Conservation (phyloP, 352 stramenopile species). For the Plasmopara viticola region DNA sequence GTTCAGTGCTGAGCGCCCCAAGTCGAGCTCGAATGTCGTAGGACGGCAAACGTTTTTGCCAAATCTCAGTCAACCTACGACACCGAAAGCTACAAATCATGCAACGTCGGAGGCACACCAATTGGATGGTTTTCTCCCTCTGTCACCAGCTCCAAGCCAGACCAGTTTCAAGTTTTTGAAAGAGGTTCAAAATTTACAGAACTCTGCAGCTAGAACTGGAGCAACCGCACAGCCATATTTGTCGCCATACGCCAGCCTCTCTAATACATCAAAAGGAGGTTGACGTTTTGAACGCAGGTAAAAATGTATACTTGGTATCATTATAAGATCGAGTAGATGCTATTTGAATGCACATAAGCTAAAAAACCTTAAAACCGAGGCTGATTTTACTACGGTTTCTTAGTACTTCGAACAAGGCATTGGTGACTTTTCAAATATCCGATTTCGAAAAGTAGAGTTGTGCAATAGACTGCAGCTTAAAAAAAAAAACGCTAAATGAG, state of each 20-base stretch:
- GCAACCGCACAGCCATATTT: slow-evolving; percentile 47
- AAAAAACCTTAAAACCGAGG: too few species aligned
- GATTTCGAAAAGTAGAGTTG: too few species aligned
- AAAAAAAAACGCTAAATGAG: too few species aligned
- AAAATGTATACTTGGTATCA: too few species aligned
- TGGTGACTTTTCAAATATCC: too few species aligned
- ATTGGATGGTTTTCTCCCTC: slow-evolving; percentile 42
- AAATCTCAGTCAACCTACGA: slow-evolving; percentile 19
- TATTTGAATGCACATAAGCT: too few species aligned
- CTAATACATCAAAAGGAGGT: slow-evolving; percentile 48
- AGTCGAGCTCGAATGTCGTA: slow-evolving; percentile 45
- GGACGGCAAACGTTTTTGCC: slow-evolving; percentile 39
- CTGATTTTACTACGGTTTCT: too few species aligned
- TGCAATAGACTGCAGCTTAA: too few species aligned
- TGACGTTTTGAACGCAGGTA: too few species aligned
- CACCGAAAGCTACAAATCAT: slow-evolving; percentile 9
- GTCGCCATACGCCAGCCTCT: slow-evolving; percentile 62
- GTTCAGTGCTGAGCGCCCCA: slow-evolving; percentile 33
- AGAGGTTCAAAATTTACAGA: slow-evolving; percentile 38
- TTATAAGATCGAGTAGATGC: too few species aligned
- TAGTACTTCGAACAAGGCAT: too few species aligned
- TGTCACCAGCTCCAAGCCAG: slow-evolving; percentile 55
- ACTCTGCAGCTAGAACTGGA: slow-evolving; percentile 5
- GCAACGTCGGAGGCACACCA: slow-evolving; percentile 11
- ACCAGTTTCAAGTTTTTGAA: slow-evolving; percentile 75